A percentile compares a stretch with the other conserved stretches of the same genome.
Evolutionary conservation across 768 basidiomycete species (phyloP).

Genomic region (Mrakia frigida): DNA sequence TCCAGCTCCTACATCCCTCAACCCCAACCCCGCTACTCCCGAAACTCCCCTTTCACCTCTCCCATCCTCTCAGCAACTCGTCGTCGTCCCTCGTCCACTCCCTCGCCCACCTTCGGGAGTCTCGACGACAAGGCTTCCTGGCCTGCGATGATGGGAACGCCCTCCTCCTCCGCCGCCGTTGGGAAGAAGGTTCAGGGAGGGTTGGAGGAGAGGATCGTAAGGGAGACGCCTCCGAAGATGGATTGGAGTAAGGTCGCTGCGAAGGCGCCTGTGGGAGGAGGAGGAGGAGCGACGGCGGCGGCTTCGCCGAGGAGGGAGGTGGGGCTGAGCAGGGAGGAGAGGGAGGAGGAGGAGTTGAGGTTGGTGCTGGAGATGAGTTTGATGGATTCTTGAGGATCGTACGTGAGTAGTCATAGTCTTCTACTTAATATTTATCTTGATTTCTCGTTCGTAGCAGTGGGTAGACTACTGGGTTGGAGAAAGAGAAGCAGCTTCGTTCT

Average conservation of each 20-base stretch:
- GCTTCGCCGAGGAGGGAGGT: not conserved
- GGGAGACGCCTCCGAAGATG: not conserved
- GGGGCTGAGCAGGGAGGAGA: conserved; percentile 11
- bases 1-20: not conserved
- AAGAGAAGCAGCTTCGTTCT: too few relatives aligned
- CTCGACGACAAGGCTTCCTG: conserved; percentile 19
- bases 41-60: not conserved
- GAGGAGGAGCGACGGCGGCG: not conserved
- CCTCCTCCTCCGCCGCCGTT: not conserved
- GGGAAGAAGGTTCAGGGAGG: not conserved
- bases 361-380: conserved; percentile 30
- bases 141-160: conserved; percentile 28
- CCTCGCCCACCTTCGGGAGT: conserved; percentile 15
- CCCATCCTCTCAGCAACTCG: not conserved
- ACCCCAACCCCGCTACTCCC: not conserved
- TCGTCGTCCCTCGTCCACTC: not conserved
- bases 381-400: not conserved
- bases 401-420: too few relatives aligned
- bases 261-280: not conserved
- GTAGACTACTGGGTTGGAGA: too few relatives aligned
- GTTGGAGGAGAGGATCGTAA: not conserved
- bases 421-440: too few relatives aligned
- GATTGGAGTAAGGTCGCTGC: conserved; percentile 17
- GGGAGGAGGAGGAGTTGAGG: conserved; percentile 30
- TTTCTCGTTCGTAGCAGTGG: too few relatives aligned